Conservation (phyloP, 352 stramenopile species). For the Pythium periplocum region DNA sequence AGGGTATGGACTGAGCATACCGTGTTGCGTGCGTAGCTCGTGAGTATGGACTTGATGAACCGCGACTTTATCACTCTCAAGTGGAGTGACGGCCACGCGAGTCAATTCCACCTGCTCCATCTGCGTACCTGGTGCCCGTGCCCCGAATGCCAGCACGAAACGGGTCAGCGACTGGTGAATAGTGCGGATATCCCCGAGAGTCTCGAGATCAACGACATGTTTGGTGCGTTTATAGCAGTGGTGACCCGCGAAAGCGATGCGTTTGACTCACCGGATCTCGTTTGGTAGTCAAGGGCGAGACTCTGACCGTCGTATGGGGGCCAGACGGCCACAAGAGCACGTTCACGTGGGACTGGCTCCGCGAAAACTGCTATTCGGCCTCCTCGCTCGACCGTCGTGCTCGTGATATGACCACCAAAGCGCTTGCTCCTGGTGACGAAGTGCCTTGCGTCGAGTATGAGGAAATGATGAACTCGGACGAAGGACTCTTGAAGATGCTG, state of each 20-base stretch:
- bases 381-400: slow-evolving; percentile 42
- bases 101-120: slow-evolving; percentile 72
- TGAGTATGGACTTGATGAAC: slow-evolving; percentile 63
- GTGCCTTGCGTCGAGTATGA: slow-evolving; percentile 57
- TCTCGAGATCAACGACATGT: slow-evolving; percentile 70
- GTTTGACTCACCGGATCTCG: background rate
- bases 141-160: slow-evolving; percentile 60
- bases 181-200: slow-evolving; percentile 47
- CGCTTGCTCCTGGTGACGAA: slow-evolving; percentile 36
- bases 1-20: background rate
- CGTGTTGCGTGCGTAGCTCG: slow-evolving; percentile 25
- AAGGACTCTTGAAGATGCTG: slow-evolving; percentile 62
- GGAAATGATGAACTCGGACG: slow-evolving; percentile 63
- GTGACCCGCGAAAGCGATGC: too few species aligned
- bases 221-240: slow-evolving; percentile 26
- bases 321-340: slow-evolving; percentile 60
- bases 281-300: slow-evolving; percentile 58
- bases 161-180: slow-evolving; percentile 80
- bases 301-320: slow-evolving; percentile 61
- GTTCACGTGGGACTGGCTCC: slow-evolving; percentile 64
- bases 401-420: slow-evolving; percentile 36
- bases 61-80: slow-evolving; percentile 73
- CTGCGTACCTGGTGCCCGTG: slow-evolving; percentile 77
- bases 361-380: slow-evolving; percentile 74
- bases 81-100: slow-evolving; percentile 66